Evolutionary conservation across 1,284 basidiomycete species (phyloP).

Genomic region (Fomitiporia mediterranea): DNA sequence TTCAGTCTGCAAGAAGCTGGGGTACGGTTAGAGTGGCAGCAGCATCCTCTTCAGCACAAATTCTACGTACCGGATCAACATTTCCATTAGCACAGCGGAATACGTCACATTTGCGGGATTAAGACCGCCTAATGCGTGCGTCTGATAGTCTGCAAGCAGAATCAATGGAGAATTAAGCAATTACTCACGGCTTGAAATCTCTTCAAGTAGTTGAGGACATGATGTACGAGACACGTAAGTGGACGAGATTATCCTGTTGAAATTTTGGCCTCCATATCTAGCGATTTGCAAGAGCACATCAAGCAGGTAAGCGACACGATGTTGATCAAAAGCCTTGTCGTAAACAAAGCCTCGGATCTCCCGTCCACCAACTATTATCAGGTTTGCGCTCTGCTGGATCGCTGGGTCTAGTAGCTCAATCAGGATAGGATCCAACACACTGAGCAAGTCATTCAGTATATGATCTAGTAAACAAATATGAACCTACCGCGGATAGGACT

Average conservation of each 20-base stretch:
- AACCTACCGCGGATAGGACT: slow-evolving; percentile 78
- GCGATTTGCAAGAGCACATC: slow-evolving; percentile 77
- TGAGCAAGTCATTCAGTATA: slow-evolving; percentile 28
- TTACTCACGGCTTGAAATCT: slow-evolving; percentile 52
- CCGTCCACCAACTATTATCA: slow-evolving; percentile 53
- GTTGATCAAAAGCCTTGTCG: slow-evolving; percentile 73
- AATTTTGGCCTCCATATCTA: slow-evolving; percentile 85
- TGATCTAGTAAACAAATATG: not conserved
- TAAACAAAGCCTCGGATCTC: slow-evolving; percentile 68
- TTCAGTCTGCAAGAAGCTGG: slow-evolving; percentile 73
- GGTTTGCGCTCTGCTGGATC: slow-evolving; percentile 46
- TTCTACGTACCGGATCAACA: slow-evolving; percentile 60
- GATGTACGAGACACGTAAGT: slow-evolving; percentile 59
- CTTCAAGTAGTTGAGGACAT: slow-evolving; percentile 51
- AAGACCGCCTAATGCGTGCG: slow-evolving; percentile 40
- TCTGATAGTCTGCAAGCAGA: slow-evolving; percentile 19
- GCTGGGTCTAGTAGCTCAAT: slow-evolving; percentile 70
- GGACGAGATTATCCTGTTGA: slow-evolving; percentile 63
- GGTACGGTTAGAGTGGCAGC: not conserved
- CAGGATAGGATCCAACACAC: slow-evolving; percentile 86
- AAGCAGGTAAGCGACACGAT: slow-evolving; percentile 64
- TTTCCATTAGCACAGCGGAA: slow-evolving; percentile 65
- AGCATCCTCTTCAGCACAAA: not conserved
- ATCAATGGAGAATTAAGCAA: not conserved
- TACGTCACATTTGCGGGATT: slow-evolving; percentile 59